These are phyloP conservation scores for Hura crepitans DNA, from an alignment of 441 rosid genomes.

Conservation along the genomic window DNA sequence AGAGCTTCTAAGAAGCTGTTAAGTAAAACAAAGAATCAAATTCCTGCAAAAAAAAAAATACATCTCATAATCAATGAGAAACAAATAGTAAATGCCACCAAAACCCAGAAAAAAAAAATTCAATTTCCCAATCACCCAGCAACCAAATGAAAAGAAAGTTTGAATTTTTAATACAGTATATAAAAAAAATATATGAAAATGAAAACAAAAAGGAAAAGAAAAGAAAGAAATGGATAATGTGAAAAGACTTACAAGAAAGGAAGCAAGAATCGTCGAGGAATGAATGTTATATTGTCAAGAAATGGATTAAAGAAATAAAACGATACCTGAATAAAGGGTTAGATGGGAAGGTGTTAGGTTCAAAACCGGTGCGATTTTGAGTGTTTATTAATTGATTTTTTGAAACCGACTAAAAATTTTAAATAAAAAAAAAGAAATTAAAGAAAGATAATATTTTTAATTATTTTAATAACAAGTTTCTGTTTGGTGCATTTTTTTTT, in stretches of 20 bases:
- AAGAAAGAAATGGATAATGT: constrained; percentile 10
- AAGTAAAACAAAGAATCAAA: constrained; percentile 9
- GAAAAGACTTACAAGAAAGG: constrained; percentile 13
- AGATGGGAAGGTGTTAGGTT: constrained; percentile 37
- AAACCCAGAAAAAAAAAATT: constrained; percentile 21
- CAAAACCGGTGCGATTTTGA: constrained; percentile 42
- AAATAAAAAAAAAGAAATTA: not conserved
- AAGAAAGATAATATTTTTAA: not conserved
- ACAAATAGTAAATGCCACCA: constrained; percentile 10
- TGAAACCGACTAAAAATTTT: constrained; percentile 18
- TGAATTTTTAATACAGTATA: not conserved
- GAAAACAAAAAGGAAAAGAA: not conserved
- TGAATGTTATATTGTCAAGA: constrained; percentile 4
- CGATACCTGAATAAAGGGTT: not conserved
- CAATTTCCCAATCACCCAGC: constrained; percentile 5
- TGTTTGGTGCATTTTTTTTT: constrained; percentile 29
- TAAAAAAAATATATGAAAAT: not conserved
- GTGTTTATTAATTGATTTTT: constrained; percentile 18
- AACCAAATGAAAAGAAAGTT: constrained; percentile 21
- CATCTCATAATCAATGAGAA: constrained; percentile 15
- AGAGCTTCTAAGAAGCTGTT: constrained; percentile 19
- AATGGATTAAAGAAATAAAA: not conserved
- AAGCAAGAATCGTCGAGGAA: constrained; percentile 2
- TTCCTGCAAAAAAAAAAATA: constrained; percentile 19
- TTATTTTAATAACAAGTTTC: constrained; percentile 18